phyloP scores from a whole-genome alignment of 2,329 filamentous ascomycete species.

The Domatiomyces globalis region DNA sequence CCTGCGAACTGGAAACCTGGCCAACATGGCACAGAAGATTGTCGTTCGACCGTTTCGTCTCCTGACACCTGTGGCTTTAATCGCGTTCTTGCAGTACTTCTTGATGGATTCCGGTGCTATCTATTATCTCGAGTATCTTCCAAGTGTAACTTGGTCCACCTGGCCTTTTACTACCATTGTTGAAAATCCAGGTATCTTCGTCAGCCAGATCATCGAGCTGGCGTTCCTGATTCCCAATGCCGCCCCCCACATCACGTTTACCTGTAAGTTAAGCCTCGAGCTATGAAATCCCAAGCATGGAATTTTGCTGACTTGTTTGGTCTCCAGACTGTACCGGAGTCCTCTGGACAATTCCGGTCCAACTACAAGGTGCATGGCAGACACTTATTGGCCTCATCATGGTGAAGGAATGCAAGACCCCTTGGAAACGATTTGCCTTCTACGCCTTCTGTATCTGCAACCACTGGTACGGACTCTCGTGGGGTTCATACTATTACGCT shows the following conservation, averaged over 20 bases:
- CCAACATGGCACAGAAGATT: slow-evolving; percentile 31
- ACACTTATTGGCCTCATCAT: slow-evolving; percentile 31
- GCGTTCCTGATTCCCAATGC: slow-evolving; percentile 36
- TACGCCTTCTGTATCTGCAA: slow-evolving; percentile 31
- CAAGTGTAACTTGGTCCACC: slow-evolving; percentile 34
- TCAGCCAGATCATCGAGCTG: slow-evolving; percentile 33
- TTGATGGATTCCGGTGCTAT: slow-evolving; percentile 32
- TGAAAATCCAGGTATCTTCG: slow-evolving; percentile 29
- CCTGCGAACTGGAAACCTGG: slow-evolving; percentile 29
- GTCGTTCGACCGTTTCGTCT: slow-evolving; percentile 32
- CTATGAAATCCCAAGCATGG: not conserved
- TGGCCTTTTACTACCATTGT: slow-evolving; percentile 34
- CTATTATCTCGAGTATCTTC: slow-evolving; percentile 31
- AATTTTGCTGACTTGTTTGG: not conserved
- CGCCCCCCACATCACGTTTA: slow-evolving; percentile 34
- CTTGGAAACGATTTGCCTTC: slow-evolving; percentile 34
- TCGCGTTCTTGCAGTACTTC: slow-evolving; percentile 35
- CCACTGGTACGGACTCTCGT: slow-evolving; percentile 35
- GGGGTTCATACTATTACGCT: slow-evolving; percentile 34
- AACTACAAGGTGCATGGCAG: slow-evolving; percentile 35
- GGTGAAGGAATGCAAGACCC: slow-evolving; percentile 31
- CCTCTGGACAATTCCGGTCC: slow-evolving; percentile 37
- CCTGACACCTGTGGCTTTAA: slow-evolving; percentile 31
- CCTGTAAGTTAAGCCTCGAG: slow-evolving; percentile 17
- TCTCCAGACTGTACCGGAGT: slow-evolving; percentile 30